phyloP scores from a whole-genome alignment of 768 basidiomycete species.

The Leucocoprinus leucothites region DNA sequence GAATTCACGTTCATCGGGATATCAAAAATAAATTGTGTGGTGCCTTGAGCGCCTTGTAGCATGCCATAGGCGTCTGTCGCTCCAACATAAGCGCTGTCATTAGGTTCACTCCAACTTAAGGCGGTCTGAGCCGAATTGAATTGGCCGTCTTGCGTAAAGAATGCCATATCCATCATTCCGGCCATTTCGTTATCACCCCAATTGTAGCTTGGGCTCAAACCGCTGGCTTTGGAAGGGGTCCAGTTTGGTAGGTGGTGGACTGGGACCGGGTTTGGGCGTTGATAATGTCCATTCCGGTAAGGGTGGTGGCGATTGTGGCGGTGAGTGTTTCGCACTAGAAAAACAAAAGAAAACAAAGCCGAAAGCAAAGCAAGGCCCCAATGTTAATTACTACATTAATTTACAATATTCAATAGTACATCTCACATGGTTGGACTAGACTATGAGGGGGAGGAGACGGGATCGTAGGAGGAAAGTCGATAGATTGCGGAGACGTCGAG shows the following conservation, averaged over 20 bases:
- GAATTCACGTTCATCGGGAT: slow-evolving; percentile 14
- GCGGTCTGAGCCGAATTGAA: neutral
- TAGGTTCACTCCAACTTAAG: neutral
- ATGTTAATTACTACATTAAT: slow-evolving; percentile 16
- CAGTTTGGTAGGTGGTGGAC: neutral
- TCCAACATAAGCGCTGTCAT: neutral
- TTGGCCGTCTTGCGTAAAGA: neutral
- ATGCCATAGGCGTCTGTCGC: neutral
- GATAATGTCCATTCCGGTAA: slow-evolving; percentile 7
- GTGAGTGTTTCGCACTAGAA: slow-evolving; percentile 18
- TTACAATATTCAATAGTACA: slow-evolving; percentile 16
- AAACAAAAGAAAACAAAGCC: slow-evolving; percentile 14
- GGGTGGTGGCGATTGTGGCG: slow-evolving; percentile 23
- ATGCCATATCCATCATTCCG: neutral
- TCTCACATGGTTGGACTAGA: slow-evolving; percentile 12
- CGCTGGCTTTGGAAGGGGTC: neutral
- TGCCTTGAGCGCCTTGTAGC: neutral
- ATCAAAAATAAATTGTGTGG: neutral
- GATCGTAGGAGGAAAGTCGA: neutral
- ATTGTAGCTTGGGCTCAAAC: slow-evolving; percentile 2
- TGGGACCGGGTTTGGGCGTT: neutral
- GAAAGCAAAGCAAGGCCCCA: slow-evolving; percentile 16
- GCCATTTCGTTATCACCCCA: neutral
- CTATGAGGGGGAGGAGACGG: slow-evolving; percentile 11
- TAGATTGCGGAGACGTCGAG: slow-evolving; percentile 7